phyloP scores from a whole-genome alignment of 192 early-diverging fungal species.

The Bifiguratus adelaidae region DNA sequence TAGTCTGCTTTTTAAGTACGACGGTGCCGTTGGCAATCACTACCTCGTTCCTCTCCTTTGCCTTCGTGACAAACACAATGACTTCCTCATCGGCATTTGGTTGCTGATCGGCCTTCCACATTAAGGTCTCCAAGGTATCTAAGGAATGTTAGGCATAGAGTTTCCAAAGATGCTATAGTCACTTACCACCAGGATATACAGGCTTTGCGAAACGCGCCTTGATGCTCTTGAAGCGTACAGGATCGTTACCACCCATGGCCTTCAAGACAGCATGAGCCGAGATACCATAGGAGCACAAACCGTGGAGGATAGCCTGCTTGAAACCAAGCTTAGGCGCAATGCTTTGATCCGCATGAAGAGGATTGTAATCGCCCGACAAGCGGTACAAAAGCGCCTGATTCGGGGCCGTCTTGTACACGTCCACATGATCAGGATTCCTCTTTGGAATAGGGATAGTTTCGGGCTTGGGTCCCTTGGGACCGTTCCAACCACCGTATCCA shows the following conservation, averaged over 20 bases:
- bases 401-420: slow-evolving; percentile 23
- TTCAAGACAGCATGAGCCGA: slow-evolving; percentile 48
- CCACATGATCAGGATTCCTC: slow-evolving; percentile 47
- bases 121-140: slow-evolving; percentile 51
- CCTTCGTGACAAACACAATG: slow-evolving; percentile 43
- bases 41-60: slow-evolving; percentile 42
- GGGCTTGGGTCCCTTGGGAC: slow-evolving; percentile 58
- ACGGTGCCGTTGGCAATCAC: slow-evolving; percentile 53
- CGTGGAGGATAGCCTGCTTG: slow-evolving; percentile 64
- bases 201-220: slow-evolving; percentile 55
- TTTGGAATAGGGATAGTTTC: slow-evolving; percentile 32
- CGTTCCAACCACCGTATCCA: slow-evolving; percentile 61
- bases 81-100: slow-evolving; percentile 30
- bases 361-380: slow-evolving; percentile 69
- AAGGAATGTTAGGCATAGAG: not conserved
- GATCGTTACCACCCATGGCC: slow-evolving; percentile 38
- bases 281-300: slow-evolving; percentile 50
- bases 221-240: slow-evolving; percentile 46
- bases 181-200: slow-evolving; percentile 51
- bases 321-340: slow-evolving; percentile 59
- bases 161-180: not conserved
- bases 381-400: slow-evolving; percentile 64
- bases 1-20: not conserved
- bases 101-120: slow-evolving; percentile 55
- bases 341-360: slow-evolving; percentile 59